These are phyloP conservation scores for Pelargonium myrrhifolium DNA, from an alignment of 441 rosid genomes.

Conservation along the genomic window DNA sequence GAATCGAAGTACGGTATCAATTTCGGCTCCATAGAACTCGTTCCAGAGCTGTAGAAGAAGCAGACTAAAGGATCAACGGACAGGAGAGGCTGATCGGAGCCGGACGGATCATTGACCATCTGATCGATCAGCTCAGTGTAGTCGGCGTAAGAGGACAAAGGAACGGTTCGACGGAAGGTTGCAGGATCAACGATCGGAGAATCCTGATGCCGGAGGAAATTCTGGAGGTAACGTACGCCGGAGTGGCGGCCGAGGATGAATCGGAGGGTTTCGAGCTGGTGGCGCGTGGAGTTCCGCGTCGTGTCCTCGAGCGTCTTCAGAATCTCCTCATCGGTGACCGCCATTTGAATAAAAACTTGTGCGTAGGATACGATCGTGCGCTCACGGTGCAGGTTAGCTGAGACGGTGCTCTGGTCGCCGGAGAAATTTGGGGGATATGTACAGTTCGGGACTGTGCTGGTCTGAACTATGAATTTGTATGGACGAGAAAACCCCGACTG, in stretches of 20 bases:
- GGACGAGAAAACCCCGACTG: too few species aligned
- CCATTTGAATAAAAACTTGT: background rate
- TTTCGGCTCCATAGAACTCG: conserved; percentile 38
- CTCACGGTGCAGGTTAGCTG: too few species aligned
- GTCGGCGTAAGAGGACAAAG: conserved; percentile 38
- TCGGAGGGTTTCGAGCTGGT: conserved; percentile 33
- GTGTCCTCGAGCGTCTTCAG: conserved; percentile 30
- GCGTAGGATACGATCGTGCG: background rate
- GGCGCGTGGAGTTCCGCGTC: conserved; percentile 25
- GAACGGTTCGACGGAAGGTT: conserved; percentile 27
- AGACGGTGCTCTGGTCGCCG: too few species aligned
- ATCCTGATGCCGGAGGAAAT: conserved; percentile 18
- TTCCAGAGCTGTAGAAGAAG: conserved; percentile 45
- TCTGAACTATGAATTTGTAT: too few species aligned
- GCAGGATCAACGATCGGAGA: conserved; percentile 20
- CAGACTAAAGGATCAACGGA: conserved; percentile 40
- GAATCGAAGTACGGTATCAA: conserved; percentile 41
- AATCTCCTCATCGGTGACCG: conserved; percentile 26
- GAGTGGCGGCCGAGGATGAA: conserved; percentile 37
- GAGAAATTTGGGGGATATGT: too few species aligned
- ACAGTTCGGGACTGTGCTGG: too few species aligned
- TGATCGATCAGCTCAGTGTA: conserved; percentile 33
- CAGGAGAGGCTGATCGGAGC: conserved; percentile 21
- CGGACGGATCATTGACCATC: conserved; percentile 21
- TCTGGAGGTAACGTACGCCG: conserved; percentile 31